phyloP scores from a whole-genome alignment of 257 asterid species.

The Eucommia ulmoides region DNA sequence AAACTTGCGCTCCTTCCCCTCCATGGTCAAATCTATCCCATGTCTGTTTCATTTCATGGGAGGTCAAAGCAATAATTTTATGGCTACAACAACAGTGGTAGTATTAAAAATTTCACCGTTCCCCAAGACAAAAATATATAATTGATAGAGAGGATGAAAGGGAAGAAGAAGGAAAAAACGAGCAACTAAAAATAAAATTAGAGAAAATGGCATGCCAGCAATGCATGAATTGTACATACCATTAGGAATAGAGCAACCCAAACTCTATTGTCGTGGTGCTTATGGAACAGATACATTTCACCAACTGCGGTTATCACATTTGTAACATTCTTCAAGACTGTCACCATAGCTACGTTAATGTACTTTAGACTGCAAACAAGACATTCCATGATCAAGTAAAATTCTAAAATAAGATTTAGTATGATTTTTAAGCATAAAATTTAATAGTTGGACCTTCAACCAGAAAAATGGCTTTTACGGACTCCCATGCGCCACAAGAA shows the following conservation, averaged over 20 bases:
- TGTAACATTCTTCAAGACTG: conserved; percentile 96
- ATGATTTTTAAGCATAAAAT: neutral
- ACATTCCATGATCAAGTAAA: conserved; percentile 1
- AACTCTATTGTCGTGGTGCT: conserved; percentile 83
- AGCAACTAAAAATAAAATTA: neutral
- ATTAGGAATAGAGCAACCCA: conserved; percentile 96
- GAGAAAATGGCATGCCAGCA: neutral
- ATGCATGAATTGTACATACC: conserved; percentile 32
- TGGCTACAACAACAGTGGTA: too few species aligned
- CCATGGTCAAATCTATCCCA: too few species aligned
- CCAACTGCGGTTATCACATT: conserved; percentile 96
- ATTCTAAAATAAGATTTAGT: neutral
- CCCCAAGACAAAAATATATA: too few species aligned
- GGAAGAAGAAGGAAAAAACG: neutral
- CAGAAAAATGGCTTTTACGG: neutral
- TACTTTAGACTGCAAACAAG: conserved; percentile 58
- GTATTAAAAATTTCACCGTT: too few species aligned
- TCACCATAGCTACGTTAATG: conserved; percentile 96
- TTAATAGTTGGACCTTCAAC: neutral
- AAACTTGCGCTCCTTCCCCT: too few species aligned
- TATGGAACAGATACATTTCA: conserved; percentile 85
- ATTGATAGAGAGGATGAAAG: neutral
- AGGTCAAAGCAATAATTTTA: too few species aligned
- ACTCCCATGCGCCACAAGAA: neutral
- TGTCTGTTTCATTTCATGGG: too few species aligned